phyloP scores from a whole-genome alignment of 805 yeast species.

The Candida silvicultrix region DNA sequence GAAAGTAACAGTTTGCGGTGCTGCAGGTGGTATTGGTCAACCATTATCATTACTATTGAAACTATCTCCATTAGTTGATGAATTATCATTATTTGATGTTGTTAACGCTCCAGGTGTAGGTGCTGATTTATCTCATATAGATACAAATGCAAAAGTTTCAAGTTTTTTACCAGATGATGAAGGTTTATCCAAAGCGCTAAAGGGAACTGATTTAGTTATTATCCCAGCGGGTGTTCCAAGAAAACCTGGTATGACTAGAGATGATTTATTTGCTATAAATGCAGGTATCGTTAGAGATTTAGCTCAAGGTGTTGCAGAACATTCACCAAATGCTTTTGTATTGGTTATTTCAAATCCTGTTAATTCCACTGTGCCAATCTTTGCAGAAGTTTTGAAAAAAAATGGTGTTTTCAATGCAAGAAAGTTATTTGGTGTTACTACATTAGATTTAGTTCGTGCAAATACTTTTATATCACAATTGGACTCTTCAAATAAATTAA shows the following conservation, averaged over 20 bases:
- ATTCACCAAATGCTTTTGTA: slow-evolving; percentile 63
- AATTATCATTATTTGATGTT: slow-evolving; percentile 66
- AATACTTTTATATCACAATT: slow-evolving; percentile 40
- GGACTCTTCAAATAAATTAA: slow-evolving; percentile 5
- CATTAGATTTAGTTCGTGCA: slow-evolving; percentile 72
- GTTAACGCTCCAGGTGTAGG: slow-evolving; percentile 79
- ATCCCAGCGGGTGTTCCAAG: slow-evolving; percentile 91
- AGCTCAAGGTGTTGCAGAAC: slow-evolving; percentile 61
- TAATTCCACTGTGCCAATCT: slow-evolving; percentile 80
- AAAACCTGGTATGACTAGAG: slow-evolving; percentile 87
- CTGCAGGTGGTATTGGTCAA: slow-evolving; percentile 83
- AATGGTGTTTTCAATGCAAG: slow-evolving; percentile 70
- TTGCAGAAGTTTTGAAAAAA: slow-evolving; percentile 68
- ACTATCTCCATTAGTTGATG: slow-evolving; percentile 64
- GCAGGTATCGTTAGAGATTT: slow-evolving; percentile 77
- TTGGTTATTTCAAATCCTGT: slow-evolving; percentile 76
- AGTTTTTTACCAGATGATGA: slow-evolving; percentile 63
- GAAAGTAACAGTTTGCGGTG: slow-evolving; percentile 76
- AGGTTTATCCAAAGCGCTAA: slow-evolving; percentile 62
- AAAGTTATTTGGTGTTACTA: slow-evolving; percentile 79
- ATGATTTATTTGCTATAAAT: slow-evolving; percentile 77
- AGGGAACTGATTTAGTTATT: slow-evolving; percentile 77
- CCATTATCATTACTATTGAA: slow-evolving; percentile 62
- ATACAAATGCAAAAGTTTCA: slow-evolving; percentile 61
- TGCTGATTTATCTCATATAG: slow-evolving; percentile 72